Evolutionary conservation across 768 basidiomycete species (phyloP).

Genomic region (Tricholoma hemisulphureum): DNA sequence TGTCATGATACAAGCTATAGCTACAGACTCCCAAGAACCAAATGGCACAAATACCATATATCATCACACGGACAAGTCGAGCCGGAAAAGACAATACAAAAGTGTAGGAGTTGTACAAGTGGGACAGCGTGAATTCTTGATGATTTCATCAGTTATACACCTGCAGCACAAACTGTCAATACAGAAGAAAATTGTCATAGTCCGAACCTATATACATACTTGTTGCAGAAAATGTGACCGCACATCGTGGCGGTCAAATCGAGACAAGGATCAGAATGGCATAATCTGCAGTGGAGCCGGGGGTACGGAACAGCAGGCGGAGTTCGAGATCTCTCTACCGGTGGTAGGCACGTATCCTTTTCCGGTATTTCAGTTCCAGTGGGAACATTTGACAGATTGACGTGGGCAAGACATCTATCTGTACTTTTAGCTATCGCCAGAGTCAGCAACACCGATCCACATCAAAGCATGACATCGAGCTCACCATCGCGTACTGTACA

Average conservation of each 20-base stretch:
- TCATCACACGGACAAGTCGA: constrained; percentile 36
- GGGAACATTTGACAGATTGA: background rate
- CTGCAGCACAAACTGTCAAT: constrained; percentile 28
- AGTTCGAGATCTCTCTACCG: background rate
- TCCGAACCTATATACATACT: constrained; percentile 32
- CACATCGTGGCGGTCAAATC: constrained; percentile 60
- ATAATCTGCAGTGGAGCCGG: constrained; percentile 49
- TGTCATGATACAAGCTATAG: background rate
- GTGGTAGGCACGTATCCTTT: background rate
- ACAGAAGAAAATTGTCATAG: background rate
- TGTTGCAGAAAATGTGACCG: constrained; percentile 61
- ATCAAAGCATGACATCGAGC: background rate
- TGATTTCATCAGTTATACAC: constrained; percentile 52
- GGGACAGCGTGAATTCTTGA: constrained; percentile 48
- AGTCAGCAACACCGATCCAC: background rate
- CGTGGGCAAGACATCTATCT: background rate
- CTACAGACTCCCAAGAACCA: background rate
- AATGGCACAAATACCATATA: background rate
- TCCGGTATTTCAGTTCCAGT: background rate
- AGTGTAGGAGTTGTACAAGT: constrained; percentile 50
- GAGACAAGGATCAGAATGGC: constrained; percentile 46
- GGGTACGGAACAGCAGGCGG: constrained; percentile 3
- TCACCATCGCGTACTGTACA: background rate
- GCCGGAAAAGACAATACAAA: constrained; percentile 53
- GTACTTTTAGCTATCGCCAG: background rate